phyloP scores from a whole-genome alignment of 805 yeast species.

The Spathaspora passalidarum region DNA sequence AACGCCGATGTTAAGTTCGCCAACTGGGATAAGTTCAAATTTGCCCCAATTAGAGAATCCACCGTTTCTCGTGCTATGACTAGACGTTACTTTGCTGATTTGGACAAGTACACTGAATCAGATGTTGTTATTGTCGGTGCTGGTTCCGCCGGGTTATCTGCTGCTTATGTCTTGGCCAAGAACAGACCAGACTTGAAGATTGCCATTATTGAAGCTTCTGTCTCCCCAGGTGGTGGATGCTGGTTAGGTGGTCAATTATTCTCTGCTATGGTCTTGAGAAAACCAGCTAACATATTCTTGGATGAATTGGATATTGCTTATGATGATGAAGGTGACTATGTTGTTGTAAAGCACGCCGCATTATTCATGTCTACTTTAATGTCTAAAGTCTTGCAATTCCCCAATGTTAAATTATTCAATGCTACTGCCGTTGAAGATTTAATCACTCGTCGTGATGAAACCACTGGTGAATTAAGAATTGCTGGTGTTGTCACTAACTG shows the following conservation, averaged over 20 bases:
- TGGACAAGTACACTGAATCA: slow-evolving; percentile 71
- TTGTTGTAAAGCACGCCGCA: slow-evolving; percentile 80
- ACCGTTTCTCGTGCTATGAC: slow-evolving; percentile 83
- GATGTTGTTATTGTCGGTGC: slow-evolving; percentile 78
- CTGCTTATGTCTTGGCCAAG: slow-evolving; percentile 71
- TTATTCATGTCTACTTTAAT: slow-evolving; percentile 68
- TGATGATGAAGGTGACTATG: slow-evolving; percentile 79
- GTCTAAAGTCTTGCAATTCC: slow-evolving; percentile 66
- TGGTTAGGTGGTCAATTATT: slow-evolving; percentile 77
- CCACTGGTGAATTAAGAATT: slow-evolving; percentile 55
- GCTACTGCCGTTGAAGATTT: slow-evolving; percentile 81
- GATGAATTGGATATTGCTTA: slow-evolving; percentile 61
- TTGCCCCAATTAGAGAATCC: slow-evolving; percentile 73
- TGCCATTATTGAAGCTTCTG: slow-evolving; percentile 70
- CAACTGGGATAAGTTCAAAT: slow-evolving; percentile 69
- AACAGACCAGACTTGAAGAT: slow-evolving; percentile 74
- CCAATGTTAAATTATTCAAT: slow-evolving; percentile 73
- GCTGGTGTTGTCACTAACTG: slow-evolving; percentile 84
- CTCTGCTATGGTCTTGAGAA: slow-evolving; percentile 76
- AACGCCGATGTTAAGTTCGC: slow-evolving; percentile 29
- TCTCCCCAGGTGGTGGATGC: slow-evolving; percentile 80
- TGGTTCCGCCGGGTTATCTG: slow-evolving; percentile 73
- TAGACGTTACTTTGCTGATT: slow-evolving; percentile 64
- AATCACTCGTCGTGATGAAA: slow-evolving; percentile 62
- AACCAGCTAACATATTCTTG: slow-evolving; percentile 71